phyloP scores from a whole-genome alignment of 164 flowering plant species.

The Stephania yunnanensis region DNA sequence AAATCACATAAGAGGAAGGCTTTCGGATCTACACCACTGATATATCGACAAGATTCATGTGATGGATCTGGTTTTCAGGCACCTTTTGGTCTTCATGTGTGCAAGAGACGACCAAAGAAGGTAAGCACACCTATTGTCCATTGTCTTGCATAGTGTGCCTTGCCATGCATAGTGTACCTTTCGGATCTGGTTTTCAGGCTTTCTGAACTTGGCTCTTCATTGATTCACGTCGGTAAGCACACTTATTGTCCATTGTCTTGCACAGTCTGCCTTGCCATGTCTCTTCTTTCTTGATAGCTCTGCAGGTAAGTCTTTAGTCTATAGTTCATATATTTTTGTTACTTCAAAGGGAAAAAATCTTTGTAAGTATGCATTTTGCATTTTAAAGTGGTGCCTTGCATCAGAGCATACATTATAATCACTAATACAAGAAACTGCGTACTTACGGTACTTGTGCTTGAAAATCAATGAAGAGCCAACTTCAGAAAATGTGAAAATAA shows the following conservation, averaged over 20 bases:
- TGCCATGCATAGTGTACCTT: too few species aligned
- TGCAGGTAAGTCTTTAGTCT: background rate
- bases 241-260: background rate
- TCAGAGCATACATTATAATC: too few species aligned
- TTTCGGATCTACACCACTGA: constrained; percentile 12
- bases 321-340: background rate
- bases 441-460: background rate
- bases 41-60: constrained; percentile 26
- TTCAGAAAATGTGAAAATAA: background rate
- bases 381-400: background rate
- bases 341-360: background rate
- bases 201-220: too few species aligned
- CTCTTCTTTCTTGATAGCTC: background rate
- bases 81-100: constrained; percentile 37
- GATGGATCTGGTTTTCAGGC: constrained; percentile 44
- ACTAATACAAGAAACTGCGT: background rate
- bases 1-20: constrained; percentile 21
- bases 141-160: background rate
- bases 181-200: too few species aligned
- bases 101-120: constrained; percentile 35
- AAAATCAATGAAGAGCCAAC: background rate
- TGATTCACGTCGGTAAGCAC: constrained; percentile 13
- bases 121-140: constrained; percentile 15
- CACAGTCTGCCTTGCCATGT: background rate
- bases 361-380: background rate